A percentile compares a stretch with the other conserved stretches of the same genome.
Evolutionary conservation across 2,329 filamentous ascomycete species (phyloP).

Genomic region (Zymoseptoria pseudotritici): DNA sequence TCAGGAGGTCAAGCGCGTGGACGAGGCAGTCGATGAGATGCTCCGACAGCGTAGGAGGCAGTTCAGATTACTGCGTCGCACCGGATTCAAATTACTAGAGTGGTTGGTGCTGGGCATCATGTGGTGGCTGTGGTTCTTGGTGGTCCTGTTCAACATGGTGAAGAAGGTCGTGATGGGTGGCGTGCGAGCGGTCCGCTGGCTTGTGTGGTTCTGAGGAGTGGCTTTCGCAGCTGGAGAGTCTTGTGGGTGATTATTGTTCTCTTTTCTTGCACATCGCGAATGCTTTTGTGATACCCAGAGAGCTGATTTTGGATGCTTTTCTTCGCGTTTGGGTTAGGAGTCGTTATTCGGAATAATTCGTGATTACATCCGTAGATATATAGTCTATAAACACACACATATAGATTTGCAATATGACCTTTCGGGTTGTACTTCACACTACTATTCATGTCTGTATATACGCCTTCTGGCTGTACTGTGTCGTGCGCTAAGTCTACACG

Average conservation of each 20-base stretch:
- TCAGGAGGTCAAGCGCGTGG: slow-evolving; percentile 70
- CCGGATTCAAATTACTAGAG: slow-evolving; percentile 76
- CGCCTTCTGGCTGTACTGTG: neutral
- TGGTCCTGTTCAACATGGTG: slow-evolving; percentile 64
- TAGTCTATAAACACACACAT: neutral
- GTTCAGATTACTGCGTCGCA: slow-evolving; percentile 65
- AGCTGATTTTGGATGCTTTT: neutral
- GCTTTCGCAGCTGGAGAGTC: neutral
- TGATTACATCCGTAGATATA: too few relatives aligned
- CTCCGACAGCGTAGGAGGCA: slow-evolving; percentile 67
- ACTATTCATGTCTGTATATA: neutral
- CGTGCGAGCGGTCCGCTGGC: slow-evolving; percentile 61
- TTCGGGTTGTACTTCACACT: neutral
- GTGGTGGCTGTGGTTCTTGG: slow-evolving; percentile 91
- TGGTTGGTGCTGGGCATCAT: slow-evolving; percentile 82
- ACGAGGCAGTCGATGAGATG: slow-evolving; percentile 62
- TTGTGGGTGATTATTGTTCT: neutral
- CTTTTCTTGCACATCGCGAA: neutral
- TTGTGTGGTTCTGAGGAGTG: slow-evolving; percentile 63
- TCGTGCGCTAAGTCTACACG: neutral
- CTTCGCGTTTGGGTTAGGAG: neutral
- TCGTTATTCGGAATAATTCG: too few relatives aligned
- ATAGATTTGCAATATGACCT: neutral
- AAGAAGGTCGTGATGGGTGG: slow-evolving; percentile 55
- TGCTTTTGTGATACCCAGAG: neutral